Evolutionary conservation across 2,329 filamentous ascomycete species (phyloP), one percentile per base, ranked within the genome.

Genomic region (Epichloe gansuensis): DNA sequence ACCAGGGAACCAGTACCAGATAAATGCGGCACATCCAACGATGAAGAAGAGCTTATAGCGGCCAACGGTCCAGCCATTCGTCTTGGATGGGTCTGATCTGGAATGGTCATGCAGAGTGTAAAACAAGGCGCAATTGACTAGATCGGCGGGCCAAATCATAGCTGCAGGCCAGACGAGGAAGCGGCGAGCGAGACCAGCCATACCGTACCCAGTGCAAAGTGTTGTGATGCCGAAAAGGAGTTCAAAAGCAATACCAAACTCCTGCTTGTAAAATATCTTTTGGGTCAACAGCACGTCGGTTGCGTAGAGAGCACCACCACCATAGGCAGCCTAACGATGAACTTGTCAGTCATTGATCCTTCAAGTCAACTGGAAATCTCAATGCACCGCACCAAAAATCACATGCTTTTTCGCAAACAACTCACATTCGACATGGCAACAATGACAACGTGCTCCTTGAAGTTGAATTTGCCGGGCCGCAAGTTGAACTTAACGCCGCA

Each of bases 391-490:
- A 3, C n/a, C 7, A 42, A 21, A 11, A 15, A 21, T 42, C n/a
- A 2, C 31, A n/a, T 9, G 34, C 46, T 8, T 21, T 21, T 47
- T 38, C 11, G 13, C 11, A 23, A 31, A 31, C 25, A 50, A 65
- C 76, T 67, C 59, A 81, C 79, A 63, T 81, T 82, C 2, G 79
- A 81, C 80, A 83, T 83, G 62, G 80, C 76, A 25, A 81, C 78
- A 58, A 82, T 80, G 41, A 81, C 67, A 49, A 80, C 75, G 60
- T 82, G 78, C 61, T 82, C 79, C 67, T 82, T 82, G 63, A 74
- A 75, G 65, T 81, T 82, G 67, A 82, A 82, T 21, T 72, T 75
- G 17, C 77, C 77, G 0, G 78, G 72, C 54, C 74, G 74, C 37
- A 82, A 67, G 58, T 80, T 80, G 62, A 79, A 79, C 55, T 73